Base-by-base conservation (phyloP, 1,284 basidiomycete genomes). In the Retiboletus flavoniger region DNA sequence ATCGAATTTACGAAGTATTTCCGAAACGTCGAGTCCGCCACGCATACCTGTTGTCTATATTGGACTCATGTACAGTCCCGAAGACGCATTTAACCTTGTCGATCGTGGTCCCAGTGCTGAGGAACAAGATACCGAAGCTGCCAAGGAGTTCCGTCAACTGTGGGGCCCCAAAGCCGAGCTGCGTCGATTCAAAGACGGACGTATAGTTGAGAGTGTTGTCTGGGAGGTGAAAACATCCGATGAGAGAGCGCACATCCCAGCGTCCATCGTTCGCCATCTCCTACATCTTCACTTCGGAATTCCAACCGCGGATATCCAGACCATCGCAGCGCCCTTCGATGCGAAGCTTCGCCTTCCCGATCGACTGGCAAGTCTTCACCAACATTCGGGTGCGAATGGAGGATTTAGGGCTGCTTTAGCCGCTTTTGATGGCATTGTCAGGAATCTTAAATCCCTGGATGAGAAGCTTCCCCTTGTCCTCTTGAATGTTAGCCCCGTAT, bases 101-200 rank as follows among this genome's bases (percentile, higher is more conserved):
- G 94, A 96, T 63, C 88, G 93, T 60, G 95, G 95, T 1, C 94
- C 97, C 0, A 70, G 89, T 0, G 88, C 83, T 0, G 84, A 86
- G 11, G 82, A 89, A 43, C 68, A 78, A 39, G 77, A 84, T 47
- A 69, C 76, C n/a, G 63, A 72, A 13, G 75, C 75, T 17, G 76
- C 82, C 0, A 75, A 80, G 41, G 76, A 74, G 2, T 99, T 98
- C 78, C 83, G 88, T 35, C 80, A 84, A 3, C 80, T 99, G 58
- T 99, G 97, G 97, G 96, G 95, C 1, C 78, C 85, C 47, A 92
- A 93, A 67, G 87, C 95, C 0, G 96, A 99, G 69, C 76, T 98
- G 19, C 83, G 97, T n/a, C 84, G 96, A 17, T 99, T 99, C 80
- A 95, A 98, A 70, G 95, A 99, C 65, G 96, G 96, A 0, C 82